These are phyloP conservation scores for Lophiotrema nucula DNA, from an alignment of 495 filamentous ascomycete species.

Conservation along the genomic window DNA sequence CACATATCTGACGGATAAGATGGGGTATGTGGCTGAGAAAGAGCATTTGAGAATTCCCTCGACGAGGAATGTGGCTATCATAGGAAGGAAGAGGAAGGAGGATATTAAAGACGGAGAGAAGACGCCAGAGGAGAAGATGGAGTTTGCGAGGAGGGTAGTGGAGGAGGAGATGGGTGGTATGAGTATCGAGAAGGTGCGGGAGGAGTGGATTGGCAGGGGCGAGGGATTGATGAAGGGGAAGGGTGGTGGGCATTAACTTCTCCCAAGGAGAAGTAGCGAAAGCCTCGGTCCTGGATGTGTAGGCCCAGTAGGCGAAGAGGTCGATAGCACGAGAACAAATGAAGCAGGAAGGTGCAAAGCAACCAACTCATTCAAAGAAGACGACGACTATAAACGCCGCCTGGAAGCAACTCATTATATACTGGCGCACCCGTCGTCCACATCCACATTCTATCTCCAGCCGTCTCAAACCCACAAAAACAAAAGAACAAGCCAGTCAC, in stretches of 20 bases:
- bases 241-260: conserved; percentile 22
- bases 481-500: too few species aligned
- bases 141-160: conserved; percentile 16
- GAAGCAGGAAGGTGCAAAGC: too few species aligned
- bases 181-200: conserved; percentile 12
- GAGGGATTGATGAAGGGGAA: conserved; percentile 23
- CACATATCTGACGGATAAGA: conserved; percentile 59
- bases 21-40: conserved; percentile 74
- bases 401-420: too few species aligned
- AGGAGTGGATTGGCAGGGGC: conserved; percentile 20
- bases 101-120: neutral
- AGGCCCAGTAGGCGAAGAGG: too few species aligned
- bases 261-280: too few species aligned
- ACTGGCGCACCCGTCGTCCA: too few species aligned
- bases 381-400: too few species aligned
- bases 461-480: too few species aligned
- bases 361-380: too few species aligned
- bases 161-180: conserved; percentile 19
- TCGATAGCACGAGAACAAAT: too few species aligned
- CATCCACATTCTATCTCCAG: too few species aligned
- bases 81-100: conserved; percentile 51
- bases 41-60: conserved; percentile 85
- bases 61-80: conserved; percentile 77
- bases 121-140: conserved; percentile 11
- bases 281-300: too few species aligned